These are phyloP conservation scores for Quercus suber DNA, from an alignment of 306 rosid genomes.

Conservation along the genomic window DNA sequence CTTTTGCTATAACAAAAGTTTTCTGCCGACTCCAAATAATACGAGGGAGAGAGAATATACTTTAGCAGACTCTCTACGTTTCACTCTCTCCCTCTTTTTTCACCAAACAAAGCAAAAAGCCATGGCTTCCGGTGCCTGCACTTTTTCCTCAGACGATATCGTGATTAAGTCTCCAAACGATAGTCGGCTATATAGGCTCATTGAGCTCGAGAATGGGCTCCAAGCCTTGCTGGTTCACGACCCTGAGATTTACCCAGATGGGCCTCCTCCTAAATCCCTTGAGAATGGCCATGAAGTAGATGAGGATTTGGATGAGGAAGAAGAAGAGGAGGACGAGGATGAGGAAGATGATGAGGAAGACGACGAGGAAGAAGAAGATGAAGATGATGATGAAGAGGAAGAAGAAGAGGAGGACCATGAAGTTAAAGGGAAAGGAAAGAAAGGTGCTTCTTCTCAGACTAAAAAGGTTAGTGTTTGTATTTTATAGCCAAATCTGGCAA, in stretches of 20 bases:
- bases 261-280: conserved; percentile 37
- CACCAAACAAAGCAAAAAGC: not conserved
- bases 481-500: conserved; percentile 2
- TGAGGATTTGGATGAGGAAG: conserved; percentile 23
- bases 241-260: conserved; percentile 79
- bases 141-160: conserved; percentile 54
- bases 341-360: conserved; percentile 1
- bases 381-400: conserved; percentile 27
- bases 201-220: conserved; percentile 70
- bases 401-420: conserved; percentile 27
- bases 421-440: conserved; percentile 31
- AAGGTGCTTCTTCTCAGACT: conserved; percentile 56
- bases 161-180: conserved; percentile 79
- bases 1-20: not conserved
- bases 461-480: conserved; percentile 59
- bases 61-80: not conserved
- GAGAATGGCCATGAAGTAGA: conserved; percentile 26
- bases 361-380: not conserved
- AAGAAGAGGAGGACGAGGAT: not conserved
- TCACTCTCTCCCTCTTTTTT: not conserved
- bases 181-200: conserved; percentile 58
- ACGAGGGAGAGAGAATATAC: not conserved
- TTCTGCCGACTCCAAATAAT: not conserved
- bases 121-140: conserved; percentile 19
- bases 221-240: conserved; percentile 83